These are phyloP conservation scores for Coemansia sp. DNA, from an alignment of 192 early-diverging fungal genomes.

Conservation along the genomic window DNA sequence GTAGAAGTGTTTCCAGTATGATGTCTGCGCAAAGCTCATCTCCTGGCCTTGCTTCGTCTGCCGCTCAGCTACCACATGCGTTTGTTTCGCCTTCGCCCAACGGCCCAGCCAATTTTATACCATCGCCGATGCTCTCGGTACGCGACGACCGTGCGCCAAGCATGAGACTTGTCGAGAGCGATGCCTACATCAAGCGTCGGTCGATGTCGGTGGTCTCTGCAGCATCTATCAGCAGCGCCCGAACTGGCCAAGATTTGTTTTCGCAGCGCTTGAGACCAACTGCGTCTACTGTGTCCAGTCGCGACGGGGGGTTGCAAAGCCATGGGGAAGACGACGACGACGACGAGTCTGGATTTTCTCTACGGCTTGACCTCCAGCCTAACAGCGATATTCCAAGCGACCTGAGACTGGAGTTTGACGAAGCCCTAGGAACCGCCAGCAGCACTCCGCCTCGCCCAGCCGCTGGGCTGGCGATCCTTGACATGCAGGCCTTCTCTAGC, in stretches of 20 bases:
- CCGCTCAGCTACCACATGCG: not conserved
- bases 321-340: conserved; percentile 23
- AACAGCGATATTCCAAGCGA: conserved; percentile 42
- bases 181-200: conserved; percentile 34
- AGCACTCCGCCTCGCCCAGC: conserved; percentile 35
- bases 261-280: not conserved
- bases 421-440: conserved; percentile 32
- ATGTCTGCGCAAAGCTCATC: conserved; percentile 22
- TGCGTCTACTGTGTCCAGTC: conserved; percentile 5
- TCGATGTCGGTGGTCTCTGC: conserved; percentile 49
- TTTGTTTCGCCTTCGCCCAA: not conserved
- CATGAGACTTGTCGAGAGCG: conserved; percentile 6
- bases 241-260: conserved; percentile 11
- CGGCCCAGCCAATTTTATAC: not conserved
- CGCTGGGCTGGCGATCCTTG: conserved; percentile 15
- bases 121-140: conserved; percentile 19
- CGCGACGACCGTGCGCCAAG: not conserved
- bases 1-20: conserved; percentile 13
- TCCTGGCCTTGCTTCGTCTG: not conserved
- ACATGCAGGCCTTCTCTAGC: conserved; percentile 9
- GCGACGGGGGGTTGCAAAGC: not conserved
- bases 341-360: conserved; percentile 18
- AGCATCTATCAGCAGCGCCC: conserved; percentile 12
- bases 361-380: conserved; percentile 39
- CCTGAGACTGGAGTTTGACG: conserved; percentile 53